Percentiles rank a stretch among this genome's conserved stretches.
These are phyloP conservation scores for Sporothrix sp. DNA, from an alignment of 2,329 filamentous ascomycete genomes.

Conservation along the genomic window DNA sequence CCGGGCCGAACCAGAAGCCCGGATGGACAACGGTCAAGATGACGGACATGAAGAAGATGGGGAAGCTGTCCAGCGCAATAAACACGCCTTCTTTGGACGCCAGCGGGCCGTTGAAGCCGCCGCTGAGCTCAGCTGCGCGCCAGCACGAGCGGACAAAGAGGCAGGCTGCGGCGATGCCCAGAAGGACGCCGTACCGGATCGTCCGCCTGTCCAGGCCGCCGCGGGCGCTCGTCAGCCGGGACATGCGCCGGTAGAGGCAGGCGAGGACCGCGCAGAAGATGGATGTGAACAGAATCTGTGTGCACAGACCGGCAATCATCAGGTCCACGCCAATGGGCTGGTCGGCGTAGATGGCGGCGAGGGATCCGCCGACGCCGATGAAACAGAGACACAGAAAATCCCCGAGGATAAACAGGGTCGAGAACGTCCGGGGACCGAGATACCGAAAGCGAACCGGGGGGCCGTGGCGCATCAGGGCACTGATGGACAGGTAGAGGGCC, in stretches of 20 bases:
- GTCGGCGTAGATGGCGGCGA: slow-evolving; percentile 16
- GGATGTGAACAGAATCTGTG: slow-evolving; percentile 17
- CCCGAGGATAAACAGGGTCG: slow-evolving; percentile 17
- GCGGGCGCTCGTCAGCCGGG: too few relatives aligned
- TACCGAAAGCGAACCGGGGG: not conserved
- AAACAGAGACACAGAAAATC: slow-evolving; percentile 18
- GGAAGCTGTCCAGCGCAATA: slow-evolving; percentile 16
- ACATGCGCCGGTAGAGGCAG: not conserved
- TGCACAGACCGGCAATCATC: slow-evolving; percentile 18
- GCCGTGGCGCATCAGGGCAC: slow-evolving; percentile 11
- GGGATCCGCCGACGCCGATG: slow-evolving; percentile 17
- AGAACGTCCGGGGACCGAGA: slow-evolving; percentile 12
- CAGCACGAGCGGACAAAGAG: slow-evolving; percentile 17
- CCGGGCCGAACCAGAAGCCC: slow-evolving; percentile 2
- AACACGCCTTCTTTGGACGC: slow-evolving; percentile 16
- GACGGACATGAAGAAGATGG: slow-evolving; percentile 15
- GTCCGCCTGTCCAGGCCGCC: not conserved
- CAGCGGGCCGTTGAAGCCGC: slow-evolving; percentile 17
- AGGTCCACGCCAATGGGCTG: slow-evolving; percentile 18
- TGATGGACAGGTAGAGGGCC: slow-evolving; percentile 17
- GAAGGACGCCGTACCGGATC: not conserved
- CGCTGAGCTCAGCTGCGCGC: slow-evolving; percentile 17
- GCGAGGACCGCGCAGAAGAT: slow-evolving; percentile 14
- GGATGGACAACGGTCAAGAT: slow-evolving; percentile 9
- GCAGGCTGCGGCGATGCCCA: slow-evolving; percentile 11